Conservation (phyloP, 345 rosid species). For the Mallotus nudiflorus region DNA sequence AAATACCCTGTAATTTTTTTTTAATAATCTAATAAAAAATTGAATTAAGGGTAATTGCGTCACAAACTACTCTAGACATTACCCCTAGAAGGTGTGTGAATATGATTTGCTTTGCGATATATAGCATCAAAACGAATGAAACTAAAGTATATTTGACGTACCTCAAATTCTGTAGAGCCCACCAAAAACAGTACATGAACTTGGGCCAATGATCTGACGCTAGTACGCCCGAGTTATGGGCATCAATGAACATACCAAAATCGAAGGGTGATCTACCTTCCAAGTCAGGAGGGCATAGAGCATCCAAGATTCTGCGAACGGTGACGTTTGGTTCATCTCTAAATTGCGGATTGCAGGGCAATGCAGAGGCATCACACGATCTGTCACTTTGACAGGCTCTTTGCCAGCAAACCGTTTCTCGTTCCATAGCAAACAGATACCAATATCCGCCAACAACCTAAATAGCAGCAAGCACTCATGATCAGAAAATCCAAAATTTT, state of each 20-base stretch:
- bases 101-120: no score
- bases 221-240: constrained; percentile 32
- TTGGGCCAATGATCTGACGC: constrained; percentile 25
- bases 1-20: no score
- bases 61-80: no score
- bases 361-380: constrained; percentile 14
- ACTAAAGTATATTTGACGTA: no score
- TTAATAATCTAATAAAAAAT: no score
- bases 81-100: no score
- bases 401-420: constrained; percentile 54
- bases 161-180: constrained; percentile 42
- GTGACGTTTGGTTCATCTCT: background rate
- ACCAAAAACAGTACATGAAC: constrained; percentile 35
- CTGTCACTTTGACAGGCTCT: constrained; percentile 43
- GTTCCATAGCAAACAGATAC: constrained; percentile 50
- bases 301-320: constrained; percentile 3
- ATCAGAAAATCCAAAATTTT: no score
- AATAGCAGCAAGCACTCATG: no score
- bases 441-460: constrained; percentile 56
- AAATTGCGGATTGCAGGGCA: constrained; percentile 46
- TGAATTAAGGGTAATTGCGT: no score
- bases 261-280: constrained; percentile 17
- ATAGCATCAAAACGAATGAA: no score
- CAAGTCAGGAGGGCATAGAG: constrained; percentile 20
- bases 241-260: constrained; percentile 36